Conservation (phyloP, 495 filamentous ascomycete species). For the Ascobolus immersus region DNA sequence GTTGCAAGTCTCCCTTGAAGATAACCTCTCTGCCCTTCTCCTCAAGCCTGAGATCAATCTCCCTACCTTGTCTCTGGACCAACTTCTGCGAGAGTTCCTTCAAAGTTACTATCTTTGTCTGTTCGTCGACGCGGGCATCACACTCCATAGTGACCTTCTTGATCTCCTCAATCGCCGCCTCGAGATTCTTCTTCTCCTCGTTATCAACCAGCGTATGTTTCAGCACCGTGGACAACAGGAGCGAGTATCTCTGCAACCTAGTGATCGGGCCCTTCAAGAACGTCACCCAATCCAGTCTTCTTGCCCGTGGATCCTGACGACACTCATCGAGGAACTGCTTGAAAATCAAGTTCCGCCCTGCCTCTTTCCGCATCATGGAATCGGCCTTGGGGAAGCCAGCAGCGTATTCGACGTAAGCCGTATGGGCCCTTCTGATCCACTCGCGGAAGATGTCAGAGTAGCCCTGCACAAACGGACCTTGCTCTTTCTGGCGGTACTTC, state of each 20-base stretch:
- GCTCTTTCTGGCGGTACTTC: conserved; percentile 90
- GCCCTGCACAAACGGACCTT: conserved; percentile 78
- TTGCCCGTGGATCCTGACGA: conserved; percentile 53
- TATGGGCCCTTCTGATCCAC: conserved; percentile 87
- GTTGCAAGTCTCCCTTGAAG: conserved; percentile 67
- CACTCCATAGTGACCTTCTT: conserved; percentile 77
- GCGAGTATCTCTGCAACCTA: conserved; percentile 65
- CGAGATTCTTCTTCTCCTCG: conserved; percentile 73
- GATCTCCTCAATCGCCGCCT: conserved; percentile 81
- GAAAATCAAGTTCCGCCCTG: conserved; percentile 65
- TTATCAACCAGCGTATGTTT: conserved; percentile 61
- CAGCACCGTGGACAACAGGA: conserved; percentile 59
- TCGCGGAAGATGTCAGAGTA: conserved; percentile 96
- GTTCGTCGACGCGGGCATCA: conserved; percentile 81
- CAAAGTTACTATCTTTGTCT: conserved; percentile 71
- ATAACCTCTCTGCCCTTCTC: conserved; percentile 79
- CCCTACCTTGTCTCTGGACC: conserved; percentile 63
- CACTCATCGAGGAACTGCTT: conserved; percentile 58
- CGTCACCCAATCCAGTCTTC: conserved; percentile 74
- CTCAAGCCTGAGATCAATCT: conserved; percentile 71
- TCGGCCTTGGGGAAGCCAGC: conserved; percentile 62
- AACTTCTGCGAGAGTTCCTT: conserved; percentile 63
- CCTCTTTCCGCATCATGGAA: conserved; percentile 62
- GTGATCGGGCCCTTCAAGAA: conserved; percentile 88
- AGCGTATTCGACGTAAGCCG: conserved; percentile 77